Evolutionary conservation across 2,329 filamentous ascomycete species (phyloP).

Genomic region (Plectosphaerella cucumerina): DNA sequence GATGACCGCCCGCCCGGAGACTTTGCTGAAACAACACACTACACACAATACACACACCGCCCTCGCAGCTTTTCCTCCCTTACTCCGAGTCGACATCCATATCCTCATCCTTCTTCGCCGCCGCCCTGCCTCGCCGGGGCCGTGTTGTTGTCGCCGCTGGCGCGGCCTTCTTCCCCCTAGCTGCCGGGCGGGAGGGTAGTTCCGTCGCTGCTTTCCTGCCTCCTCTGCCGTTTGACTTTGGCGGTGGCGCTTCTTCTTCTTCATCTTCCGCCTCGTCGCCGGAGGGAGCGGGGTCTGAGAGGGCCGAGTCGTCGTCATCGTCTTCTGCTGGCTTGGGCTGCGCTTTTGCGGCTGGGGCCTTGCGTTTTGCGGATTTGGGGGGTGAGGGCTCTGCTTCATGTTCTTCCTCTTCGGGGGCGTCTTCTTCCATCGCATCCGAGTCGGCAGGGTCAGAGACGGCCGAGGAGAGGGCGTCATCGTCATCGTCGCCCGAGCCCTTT

Average conservation of each 20-base stretch:
- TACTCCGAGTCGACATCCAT: constrained; percentile 2
- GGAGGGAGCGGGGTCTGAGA: constrained; percentile 1
- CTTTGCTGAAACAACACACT: too few relatives aligned
- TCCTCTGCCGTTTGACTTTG: constrained; percentile 11
- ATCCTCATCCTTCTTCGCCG: not conserved
- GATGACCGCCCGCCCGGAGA: too few relatives aligned
- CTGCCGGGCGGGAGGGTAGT: constrained; percentile 11
- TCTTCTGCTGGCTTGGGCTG: constrained; percentile 16
- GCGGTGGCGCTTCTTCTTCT: constrained; percentile 11
- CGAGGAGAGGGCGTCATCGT: constrained; percentile 14
- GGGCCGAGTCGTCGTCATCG: constrained; percentile 12
- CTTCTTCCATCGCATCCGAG: constrained; percentile 9
- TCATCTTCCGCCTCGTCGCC: constrained; percentile 12
- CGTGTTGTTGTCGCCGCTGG: not conserved
- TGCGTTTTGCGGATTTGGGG: constrained; percentile 18
- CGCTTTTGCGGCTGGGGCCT: constrained; percentile 10
- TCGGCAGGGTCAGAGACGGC: not conserved
- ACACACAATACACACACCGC: not conserved
- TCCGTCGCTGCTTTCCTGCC: constrained; percentile 5
- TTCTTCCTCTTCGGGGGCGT: constrained; percentile 9
- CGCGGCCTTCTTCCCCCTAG: constrained; percentile 7
- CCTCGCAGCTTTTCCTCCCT: not conserved
- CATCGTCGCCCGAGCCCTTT: constrained; percentile 10
- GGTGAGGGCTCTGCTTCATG: constrained; percentile 11
- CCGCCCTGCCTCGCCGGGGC: not conserved